phyloP scores from a whole-genome alignment of 768 basidiomycete species.

The Termitomyces sp. region DNA sequence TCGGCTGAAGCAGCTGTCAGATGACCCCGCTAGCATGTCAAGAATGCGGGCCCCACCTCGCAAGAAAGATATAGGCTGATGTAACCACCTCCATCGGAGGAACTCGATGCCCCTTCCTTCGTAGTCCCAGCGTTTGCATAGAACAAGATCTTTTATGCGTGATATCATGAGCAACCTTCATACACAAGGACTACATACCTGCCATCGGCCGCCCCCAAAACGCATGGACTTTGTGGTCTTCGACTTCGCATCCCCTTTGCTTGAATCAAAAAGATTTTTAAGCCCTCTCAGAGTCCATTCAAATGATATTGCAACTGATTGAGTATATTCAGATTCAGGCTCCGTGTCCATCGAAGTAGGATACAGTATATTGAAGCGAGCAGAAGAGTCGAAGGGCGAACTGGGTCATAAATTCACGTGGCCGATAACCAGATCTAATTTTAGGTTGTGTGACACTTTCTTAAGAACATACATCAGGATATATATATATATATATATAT shows the following conservation, averaged over 20 bases:
- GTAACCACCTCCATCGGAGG: slow-evolving; percentile 35
- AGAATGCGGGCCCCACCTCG: slow-evolving; percentile 43
- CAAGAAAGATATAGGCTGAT: slow-evolving; percentile 80
- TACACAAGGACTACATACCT: slow-evolving; percentile 37
- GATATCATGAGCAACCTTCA: background rate
- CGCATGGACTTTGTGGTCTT: slow-evolving; percentile 72
- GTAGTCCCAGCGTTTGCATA: slow-evolving; percentile 77
- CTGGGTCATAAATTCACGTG: background rate
- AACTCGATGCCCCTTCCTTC: slow-evolving; percentile 35
- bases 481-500: no score
- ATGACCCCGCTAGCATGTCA: background rate
- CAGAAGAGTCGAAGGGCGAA: no score
- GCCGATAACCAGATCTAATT: no score
- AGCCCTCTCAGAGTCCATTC: slow-evolving; percentile 79
- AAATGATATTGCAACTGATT: slow-evolving; percentile 55
- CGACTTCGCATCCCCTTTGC: slow-evolving; percentile 75
- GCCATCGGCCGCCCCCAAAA: slow-evolving; percentile 78
- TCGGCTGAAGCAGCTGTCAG: slow-evolving; percentile 47
- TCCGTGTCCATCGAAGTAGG: slow-evolving; percentile 13
- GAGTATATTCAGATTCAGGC: slow-evolving; percentile 36
- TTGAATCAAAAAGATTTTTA: slow-evolving; percentile 71
- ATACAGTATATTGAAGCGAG: background rate
- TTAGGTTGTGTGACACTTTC: no score
- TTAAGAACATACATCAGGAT: no score
- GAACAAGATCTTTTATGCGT: slow-evolving; percentile 60